phyloP scores from a whole-genome alignment of 1,284 basidiomycete species.

The Athelia psychrophila region DNA sequence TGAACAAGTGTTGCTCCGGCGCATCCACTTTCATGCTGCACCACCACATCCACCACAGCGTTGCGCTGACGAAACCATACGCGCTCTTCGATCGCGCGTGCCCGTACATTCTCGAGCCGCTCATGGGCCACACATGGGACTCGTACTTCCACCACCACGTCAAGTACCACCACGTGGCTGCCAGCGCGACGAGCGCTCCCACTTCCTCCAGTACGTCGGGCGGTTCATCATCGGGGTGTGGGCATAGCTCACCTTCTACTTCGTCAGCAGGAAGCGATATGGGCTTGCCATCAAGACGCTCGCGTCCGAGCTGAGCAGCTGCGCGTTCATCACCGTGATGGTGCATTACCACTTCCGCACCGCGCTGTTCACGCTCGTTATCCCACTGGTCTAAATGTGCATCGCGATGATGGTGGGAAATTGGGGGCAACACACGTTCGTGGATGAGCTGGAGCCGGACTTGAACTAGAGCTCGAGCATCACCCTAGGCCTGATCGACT shows the following conservation, averaged over 20 bases:
- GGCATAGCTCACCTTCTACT: not conserved
- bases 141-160: slow-evolving; percentile 1
- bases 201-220: not conserved
- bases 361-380: not conserved
- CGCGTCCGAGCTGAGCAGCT: not conserved
- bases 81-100: not conserved
- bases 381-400: not conserved
- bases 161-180: not conserved
- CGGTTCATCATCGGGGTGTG: not conserved
- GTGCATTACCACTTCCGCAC: not conserved
- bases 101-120: not conserved
- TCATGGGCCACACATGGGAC: not conserved
- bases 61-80: not conserved
- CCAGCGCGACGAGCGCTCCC: not conserved
- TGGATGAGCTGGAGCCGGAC: not conserved
- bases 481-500: not conserved
- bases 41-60: not conserved
- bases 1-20: not conserved
- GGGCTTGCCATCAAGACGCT: not conserved
- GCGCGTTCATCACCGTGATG: not conserved
- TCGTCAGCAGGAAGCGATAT: not conserved
- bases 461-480: not conserved
- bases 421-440: not conserved
- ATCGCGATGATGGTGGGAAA: not conserved
- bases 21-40: not conserved